Conservation (phyloP, 2,329 filamentous ascomycete genomes). For the Penicillium sp. region DNA sequence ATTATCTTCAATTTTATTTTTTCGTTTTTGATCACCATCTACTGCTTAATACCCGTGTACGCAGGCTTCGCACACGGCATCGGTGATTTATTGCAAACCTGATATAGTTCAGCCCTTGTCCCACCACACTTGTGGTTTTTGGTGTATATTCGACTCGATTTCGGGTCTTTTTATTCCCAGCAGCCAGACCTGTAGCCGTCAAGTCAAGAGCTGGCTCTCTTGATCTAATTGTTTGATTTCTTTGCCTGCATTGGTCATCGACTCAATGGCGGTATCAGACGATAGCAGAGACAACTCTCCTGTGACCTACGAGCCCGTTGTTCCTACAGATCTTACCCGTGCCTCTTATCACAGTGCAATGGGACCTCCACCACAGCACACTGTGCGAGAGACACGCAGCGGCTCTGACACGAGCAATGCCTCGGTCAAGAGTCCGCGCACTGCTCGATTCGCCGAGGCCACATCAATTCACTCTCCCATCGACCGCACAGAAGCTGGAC, state of each 20-base stretch:
- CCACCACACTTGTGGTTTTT: slow-evolving; percentile 11
- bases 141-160: slow-evolving; percentile 15
- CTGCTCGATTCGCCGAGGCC: slow-evolving; percentile 64
- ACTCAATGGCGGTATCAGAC: slow-evolving; percentile 28
- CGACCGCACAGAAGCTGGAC: slow-evolving; percentile 46
- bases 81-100: slow-evolving; percentile 18
- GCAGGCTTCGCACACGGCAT: slow-evolving; percentile 33
- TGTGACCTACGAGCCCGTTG: slow-evolving; percentile 37
- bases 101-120: slow-evolving; percentile 23
- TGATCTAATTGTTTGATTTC: slow-evolving; percentile 18
- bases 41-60: slow-evolving; percentile 28
- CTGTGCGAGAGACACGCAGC: slow-evolving; percentile 28
- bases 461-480: slow-evolving; percentile 64
- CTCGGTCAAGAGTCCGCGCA: slow-evolving; percentile 54
- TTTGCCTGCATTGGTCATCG: slow-evolving; percentile 3
- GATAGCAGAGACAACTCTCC: slow-evolving; percentile 30
- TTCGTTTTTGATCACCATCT: slow-evolving; percentile 20
- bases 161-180: slow-evolving; percentile 1
- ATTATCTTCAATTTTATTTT: slow-evolving; percentile 15
- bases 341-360: slow-evolving; percentile 34
- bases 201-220: slow-evolving; percentile 40
- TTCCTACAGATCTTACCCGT: slow-evolving; percentile 41
- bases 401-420: slow-evolving; percentile 35
- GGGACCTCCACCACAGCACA: slow-evolving; percentile 29
- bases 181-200: neutral